Evolutionary conservation across 345 rosid genomes (phyloP).

Genomic region (Hirschfeldia incana): DNA sequence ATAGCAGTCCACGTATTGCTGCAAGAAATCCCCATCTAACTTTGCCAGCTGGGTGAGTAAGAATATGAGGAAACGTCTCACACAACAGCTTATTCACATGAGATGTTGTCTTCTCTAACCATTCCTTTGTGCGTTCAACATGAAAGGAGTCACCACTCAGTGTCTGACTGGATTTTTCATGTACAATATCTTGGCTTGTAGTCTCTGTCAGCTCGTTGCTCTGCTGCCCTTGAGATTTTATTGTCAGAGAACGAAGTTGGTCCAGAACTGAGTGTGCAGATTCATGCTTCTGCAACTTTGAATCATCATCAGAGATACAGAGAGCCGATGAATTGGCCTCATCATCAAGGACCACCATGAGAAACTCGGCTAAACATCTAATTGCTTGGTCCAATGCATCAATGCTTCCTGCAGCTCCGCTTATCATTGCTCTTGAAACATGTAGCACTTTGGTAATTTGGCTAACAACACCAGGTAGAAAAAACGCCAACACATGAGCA

Average conservation of each 20-base stretch:
- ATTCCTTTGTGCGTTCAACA: constrained; percentile 74
- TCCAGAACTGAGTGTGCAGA: constrained; percentile 57
- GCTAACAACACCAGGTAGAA: constrained; percentile 92
- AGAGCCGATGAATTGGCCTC: constrained; percentile 55
- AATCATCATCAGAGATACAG: constrained; percentile 33
- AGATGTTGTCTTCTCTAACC: constrained; percentile 69
- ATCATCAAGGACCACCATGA: constrained; percentile 81
- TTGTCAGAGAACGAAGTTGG: constrained; percentile 65
- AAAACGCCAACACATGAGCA: constrained; percentile 90
- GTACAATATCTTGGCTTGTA: constrained; percentile 38
- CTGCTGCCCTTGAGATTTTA: constrained; percentile 42
- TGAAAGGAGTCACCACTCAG: constrained; percentile 47
- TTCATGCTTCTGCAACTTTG: constrained; percentile 39
- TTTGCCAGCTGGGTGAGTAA: constrained; percentile 71
- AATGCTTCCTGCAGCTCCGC: constrained; percentile 91
- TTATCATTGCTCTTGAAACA: constrained; percentile 70
- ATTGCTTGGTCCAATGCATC: constrained; percentile 82
- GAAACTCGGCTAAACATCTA: constrained; percentile 85
- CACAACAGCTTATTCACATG: constrained; percentile 68
- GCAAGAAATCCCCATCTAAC: constrained; percentile 69
- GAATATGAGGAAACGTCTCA: constrained; percentile 78
- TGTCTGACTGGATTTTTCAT: constrained; percentile 35
- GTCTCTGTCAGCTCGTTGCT: constrained; percentile 37
- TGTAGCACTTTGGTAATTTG: constrained; percentile 80
- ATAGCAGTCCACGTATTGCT: constrained; percentile 67